Conservation (phyloP, 148 eudicot genomes). For the Euryodendron excelsum region DNA sequence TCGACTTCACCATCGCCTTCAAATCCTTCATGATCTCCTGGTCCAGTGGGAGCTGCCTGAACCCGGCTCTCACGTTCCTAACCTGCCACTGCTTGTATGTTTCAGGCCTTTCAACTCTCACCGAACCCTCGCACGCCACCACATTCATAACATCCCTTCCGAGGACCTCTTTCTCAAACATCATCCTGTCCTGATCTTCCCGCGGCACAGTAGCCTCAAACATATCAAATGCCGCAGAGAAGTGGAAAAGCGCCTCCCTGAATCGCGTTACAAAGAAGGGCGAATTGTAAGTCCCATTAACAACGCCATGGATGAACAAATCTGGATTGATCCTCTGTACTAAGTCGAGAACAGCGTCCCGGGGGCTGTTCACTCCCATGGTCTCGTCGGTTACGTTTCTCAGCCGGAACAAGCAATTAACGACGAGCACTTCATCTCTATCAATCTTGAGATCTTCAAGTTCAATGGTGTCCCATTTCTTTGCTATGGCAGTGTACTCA, state of each 20-base stretch:
- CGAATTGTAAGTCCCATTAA: slow-evolving; percentile 51
- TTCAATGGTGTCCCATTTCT: slow-evolving; percentile 57
- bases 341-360: slow-evolving; percentile 45
- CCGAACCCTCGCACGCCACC: slow-evolving; percentile 50
- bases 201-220: slow-evolving; percentile 39
- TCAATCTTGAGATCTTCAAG: slow-evolving; percentile 45
- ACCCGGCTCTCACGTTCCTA: slow-evolving; percentile 42
- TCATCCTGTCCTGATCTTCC: slow-evolving; percentile 35
- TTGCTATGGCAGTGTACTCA: slow-evolving; percentile 55
- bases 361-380: slow-evolving; percentile 40
- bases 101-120: slow-evolving; percentile 54
- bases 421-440: slow-evolving; percentile 41
- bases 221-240: slow-evolving; percentile 38
- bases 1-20: slow-evolving; percentile 30
- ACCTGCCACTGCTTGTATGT: slow-evolving; percentile 57
- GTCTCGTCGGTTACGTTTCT: slow-evolving; percentile 55
- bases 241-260: slow-evolving; percentile 46
- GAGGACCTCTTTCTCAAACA: slow-evolving; percentile 36
- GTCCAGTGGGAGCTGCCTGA: slow-evolving; percentile 35
- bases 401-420: slow-evolving; percentile 40
- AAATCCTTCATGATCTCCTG: slow-evolving; percentile 29
- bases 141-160: slow-evolving; percentile 47
- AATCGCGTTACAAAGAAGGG: slow-evolving; percentile 60
- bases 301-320: slow-evolving; percentile 44
- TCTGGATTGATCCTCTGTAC: slow-evolving; percentile 44